Evolutionary conservation across 2,329 filamentous ascomycete species (phyloP).

Genomic region (Aschersonia sp.): DNA sequence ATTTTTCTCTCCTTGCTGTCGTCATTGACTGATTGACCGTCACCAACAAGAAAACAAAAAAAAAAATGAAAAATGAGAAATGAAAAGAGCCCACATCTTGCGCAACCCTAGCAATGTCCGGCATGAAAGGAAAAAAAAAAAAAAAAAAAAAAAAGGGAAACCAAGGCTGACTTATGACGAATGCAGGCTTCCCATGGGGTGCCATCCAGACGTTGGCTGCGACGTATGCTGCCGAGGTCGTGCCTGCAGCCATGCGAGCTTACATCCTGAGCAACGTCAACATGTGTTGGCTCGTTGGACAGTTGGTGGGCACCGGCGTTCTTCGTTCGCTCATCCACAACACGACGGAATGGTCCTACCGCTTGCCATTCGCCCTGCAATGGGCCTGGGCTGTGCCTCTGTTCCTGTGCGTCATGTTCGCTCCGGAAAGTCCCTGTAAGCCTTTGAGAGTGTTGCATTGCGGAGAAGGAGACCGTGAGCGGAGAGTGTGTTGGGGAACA

Average conservation of each 20-base stretch:
- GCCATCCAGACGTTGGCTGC: slow-evolving; percentile 21
- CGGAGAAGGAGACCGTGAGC: neutral
- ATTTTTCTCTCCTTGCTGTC: neutral
- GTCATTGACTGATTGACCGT: neutral
- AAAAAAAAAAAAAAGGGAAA: too few relatives aligned
- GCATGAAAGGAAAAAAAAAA: too few relatives aligned
- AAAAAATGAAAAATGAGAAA: too few relatives aligned
- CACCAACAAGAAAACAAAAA: too few relatives aligned
- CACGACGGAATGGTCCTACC: slow-evolving; percentile 19
- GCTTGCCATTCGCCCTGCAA: slow-evolving; percentile 24
- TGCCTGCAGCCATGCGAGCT: slow-evolving; percentile 15
- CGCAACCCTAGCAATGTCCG: too few relatives aligned
- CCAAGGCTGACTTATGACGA: neutral
- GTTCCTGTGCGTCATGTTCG: slow-evolving; percentile 18
- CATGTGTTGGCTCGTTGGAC: slow-evolving; percentile 27
- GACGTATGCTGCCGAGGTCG: slow-evolving; percentile 24
- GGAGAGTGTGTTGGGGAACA: neutral
- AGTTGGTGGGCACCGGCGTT: slow-evolving; percentile 21
- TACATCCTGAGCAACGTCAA: slow-evolving; percentile 25
- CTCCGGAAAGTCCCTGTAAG: slow-evolving; percentile 25
- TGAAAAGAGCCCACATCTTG: too few relatives aligned
- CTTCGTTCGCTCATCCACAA: slow-evolving; percentile 16
- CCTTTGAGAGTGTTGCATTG: neutral
- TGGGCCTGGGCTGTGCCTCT: slow-evolving; percentile 25
- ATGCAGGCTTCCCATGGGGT: slow-evolving; percentile 17